Evolutionary conservation across 352 stramenopile species (phyloP), one percentile per base, ranked within the genome.

Genomic region (Globisporangium solare): DNA sequence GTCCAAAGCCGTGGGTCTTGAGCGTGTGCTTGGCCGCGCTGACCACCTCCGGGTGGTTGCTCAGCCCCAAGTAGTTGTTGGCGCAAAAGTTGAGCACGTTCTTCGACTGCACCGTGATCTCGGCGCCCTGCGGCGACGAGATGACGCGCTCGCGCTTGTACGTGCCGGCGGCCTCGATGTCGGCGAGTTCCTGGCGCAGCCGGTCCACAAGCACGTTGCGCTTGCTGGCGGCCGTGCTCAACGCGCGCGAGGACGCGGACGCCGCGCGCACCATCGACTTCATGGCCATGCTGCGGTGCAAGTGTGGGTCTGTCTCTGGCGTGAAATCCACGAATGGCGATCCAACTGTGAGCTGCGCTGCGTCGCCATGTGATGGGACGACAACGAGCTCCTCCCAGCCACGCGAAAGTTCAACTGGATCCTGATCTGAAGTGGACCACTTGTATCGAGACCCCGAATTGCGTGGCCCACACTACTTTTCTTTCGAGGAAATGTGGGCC

Each of bases 1-100:
- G 71, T 0, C 92, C 92, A 60, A 98, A 97, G 63, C 92, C 92
- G 43, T 91, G 86, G 50, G 78, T 68, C 54, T 96, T 76, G 17
- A 98, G 64, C 58, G 92, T 71, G 5, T 74, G 51, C 43, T 95
- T 86, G 31, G 92, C 92, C 12, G 91, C 91, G 6, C 85, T 51
- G 17, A 97, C 77, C 40, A 98, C 74, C 15, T 73, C 70, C 14
- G 82, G 83, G 68, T 98, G 78, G 71, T 95, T 94, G 62, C 84
- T 93, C 45, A 98, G 70, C 0, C 92, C 92, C 32, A 98, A 61
- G 74, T 98, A 98, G 68, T 98, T 97, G 75, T 98, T 98, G 58
- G 90, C 84, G 67, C 92, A 98, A 55, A 98, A 97, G 68, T 97
- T 98, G 56, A 98, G 81, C 66, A 98, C 92, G 2, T 35, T 13